phyloP scores from a whole-genome alignment of 2,329 filamentous ascomycete species.

The Pestalotiopsis sp. region DNA sequence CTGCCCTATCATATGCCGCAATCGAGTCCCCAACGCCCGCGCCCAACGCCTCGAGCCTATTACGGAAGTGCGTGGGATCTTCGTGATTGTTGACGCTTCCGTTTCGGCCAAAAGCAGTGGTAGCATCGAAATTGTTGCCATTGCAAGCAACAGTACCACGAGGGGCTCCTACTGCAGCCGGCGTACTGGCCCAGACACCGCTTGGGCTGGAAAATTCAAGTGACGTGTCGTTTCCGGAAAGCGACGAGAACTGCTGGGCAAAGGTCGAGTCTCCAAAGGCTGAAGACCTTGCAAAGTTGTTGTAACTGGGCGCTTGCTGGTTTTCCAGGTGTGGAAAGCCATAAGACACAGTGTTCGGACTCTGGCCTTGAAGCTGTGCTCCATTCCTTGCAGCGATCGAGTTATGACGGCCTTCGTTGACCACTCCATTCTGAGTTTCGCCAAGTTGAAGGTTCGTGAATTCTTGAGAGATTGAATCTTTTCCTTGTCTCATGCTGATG shows the following conservation, averaged over 20 bases:
- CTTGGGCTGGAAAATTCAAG: constrained; percentile 11
- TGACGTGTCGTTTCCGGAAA: background rate
- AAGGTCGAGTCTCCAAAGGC: background rate
- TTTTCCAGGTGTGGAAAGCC: background rate
- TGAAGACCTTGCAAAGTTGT: background rate
- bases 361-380: background rate
- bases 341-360: background rate
- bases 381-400: background rate
- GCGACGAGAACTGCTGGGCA: background rate
- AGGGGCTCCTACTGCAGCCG: constrained; percentile 22
- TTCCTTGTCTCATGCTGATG: background rate
- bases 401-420: too few relatives aligned
- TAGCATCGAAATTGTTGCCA: constrained; percentile 27
- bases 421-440: background rate
- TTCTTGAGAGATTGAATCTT: background rate
- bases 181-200: constrained; percentile 52
- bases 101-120: constrained; percentile 26
- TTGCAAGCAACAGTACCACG: constrained; percentile 25
- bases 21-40: constrained; percentile 21
- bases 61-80: constrained; percentile 28
- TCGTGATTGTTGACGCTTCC: constrained; percentile 24
- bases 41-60: constrained; percentile 23
- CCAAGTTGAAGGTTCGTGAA: background rate
- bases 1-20: constrained; percentile 25
- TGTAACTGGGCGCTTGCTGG: background rate